phyloP scores from a whole-genome alignment of 2,329 filamentous ascomycete species.

The Aspergillus sp. region DNA sequence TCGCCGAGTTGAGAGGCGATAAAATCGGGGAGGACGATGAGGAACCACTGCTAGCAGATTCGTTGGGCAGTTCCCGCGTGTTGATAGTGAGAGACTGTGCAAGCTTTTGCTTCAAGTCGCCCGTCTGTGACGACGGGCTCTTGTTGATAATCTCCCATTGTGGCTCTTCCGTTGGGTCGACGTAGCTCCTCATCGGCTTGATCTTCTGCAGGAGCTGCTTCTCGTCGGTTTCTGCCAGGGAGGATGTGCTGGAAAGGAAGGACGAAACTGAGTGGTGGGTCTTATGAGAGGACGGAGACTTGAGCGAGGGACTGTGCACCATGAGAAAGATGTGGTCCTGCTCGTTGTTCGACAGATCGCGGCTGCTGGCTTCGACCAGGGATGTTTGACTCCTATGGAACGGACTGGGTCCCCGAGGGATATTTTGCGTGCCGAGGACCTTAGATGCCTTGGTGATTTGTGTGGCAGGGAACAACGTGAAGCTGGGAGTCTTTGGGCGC shows the following conservation, averaged over 20 bases:
- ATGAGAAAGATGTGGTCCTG: constrained; percentile 8
- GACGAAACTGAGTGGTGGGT: constrained; percentile 18
- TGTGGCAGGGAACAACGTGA: constrained; percentile 38
- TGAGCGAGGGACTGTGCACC: constrained; percentile 4
- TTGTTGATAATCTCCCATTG: constrained; percentile 23
- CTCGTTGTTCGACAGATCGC: constrained; percentile 16
- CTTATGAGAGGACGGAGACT: constrained; percentile 10
- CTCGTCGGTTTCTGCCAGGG: constrained; percentile 15
- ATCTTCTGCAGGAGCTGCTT: constrained; percentile 13
- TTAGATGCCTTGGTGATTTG: constrained; percentile 30
- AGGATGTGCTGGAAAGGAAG: constrained; percentile 14
- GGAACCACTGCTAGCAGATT: constrained; percentile 9
- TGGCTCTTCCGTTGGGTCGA: constrained; percentile 18
- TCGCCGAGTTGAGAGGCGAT: constrained; percentile 13
- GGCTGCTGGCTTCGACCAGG: constrained; percentile 7
- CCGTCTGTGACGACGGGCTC: constrained; percentile 5
- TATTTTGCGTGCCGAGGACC: constrained; percentile 27
- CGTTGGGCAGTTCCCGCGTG: constrained; percentile 13
- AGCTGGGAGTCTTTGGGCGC: constrained; percentile 33
- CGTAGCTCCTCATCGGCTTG: constrained; percentile 14
- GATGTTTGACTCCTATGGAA: constrained; percentile 23
- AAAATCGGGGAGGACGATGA: constrained; percentile 14
- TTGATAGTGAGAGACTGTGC: constrained; percentile 11
- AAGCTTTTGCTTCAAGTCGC: constrained; percentile 1
- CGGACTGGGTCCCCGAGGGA: constrained; percentile 26